A percentile compares a stretch with the other conserved stretches of the same genome.
phyloP scores from a whole-genome alignment of 139 green algal species.

The Astrephomene gubernaculifera region DNA sequence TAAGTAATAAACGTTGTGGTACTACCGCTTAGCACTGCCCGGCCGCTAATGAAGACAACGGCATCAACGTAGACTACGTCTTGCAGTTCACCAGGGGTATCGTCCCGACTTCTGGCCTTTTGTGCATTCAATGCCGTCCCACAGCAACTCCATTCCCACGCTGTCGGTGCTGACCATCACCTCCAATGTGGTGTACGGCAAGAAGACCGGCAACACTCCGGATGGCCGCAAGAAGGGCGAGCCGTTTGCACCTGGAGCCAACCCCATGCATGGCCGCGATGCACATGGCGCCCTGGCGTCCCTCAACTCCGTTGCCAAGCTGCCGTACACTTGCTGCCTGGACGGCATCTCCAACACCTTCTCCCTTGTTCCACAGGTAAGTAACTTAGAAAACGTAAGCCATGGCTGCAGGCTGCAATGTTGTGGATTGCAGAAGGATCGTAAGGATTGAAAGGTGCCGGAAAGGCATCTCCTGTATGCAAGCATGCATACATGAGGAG shows the following conservation, averaged over 20 bases:
- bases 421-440: background rate
- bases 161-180: slow-evolving; percentile 86
- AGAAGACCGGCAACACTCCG: slow-evolving; percentile 74
- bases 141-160: slow-evolving; percentile 67
- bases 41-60: no score
- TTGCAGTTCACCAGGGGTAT: no score
- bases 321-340: slow-evolving; percentile 71
- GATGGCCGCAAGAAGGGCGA: slow-evolving; percentile 78
- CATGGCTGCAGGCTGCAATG: no score
- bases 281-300: slow-evolving; percentile 74
- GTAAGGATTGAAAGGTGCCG: background rate
- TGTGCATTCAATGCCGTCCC: background rate
- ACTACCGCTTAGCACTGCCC: no score
- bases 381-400: background rate
- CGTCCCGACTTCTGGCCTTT: no score
- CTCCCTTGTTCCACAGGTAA: slow-evolving; percentile 66
- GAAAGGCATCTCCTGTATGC: background rate
- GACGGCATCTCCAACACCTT: slow-evolving; percentile 87
- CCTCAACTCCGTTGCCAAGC: slow-evolving; percentile 66
- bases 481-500: background rate
- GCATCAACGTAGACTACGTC: no score
- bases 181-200: slow-evolving; percentile 79
- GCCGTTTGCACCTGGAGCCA: slow-evolving; percentile 77
- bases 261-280: slow-evolving; percentile 80
- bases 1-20: no score